Percentiles rank a stretch among this genome's conserved stretches.
Conservation (phyloP, 441 rosid genomes). For the Mallotus repandus region DNA sequence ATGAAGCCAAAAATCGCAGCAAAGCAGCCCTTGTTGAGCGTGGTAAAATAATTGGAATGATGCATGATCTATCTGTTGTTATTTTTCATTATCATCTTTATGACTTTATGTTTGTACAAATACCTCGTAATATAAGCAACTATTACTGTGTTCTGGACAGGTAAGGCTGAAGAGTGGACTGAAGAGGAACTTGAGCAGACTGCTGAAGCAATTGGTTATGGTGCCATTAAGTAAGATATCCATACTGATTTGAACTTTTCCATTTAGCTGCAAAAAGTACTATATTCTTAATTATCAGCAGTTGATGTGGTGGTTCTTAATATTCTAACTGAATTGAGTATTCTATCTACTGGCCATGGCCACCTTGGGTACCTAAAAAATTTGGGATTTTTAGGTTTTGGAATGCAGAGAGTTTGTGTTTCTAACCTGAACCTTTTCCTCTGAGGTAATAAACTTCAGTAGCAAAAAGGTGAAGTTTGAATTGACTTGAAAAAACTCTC, state of each 20-base stretch:
- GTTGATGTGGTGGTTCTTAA: neutral
- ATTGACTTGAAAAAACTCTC: neutral
- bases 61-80: constrained; percentile 13
- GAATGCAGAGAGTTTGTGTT: neutral
- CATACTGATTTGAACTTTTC: constrained; percentile 7
- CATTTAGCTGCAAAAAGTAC: neutral
- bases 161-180: constrained; percentile 85
- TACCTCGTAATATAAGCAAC: neutral
- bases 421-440: too few species aligned
- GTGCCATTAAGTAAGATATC: constrained; percentile 82
- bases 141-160: constrained; percentile 35
- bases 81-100: neutral
- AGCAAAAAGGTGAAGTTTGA: neutral
- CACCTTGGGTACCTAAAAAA: neutral
- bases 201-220: constrained; percentile 94
- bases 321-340: neutral
- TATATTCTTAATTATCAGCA: neutral
- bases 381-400: neutral
- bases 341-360: neutral
- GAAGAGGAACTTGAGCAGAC: constrained; percentile 82
- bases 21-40: constrained; percentile 71
- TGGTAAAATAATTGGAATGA: constrained; percentile 44
- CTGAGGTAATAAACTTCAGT: neutral
- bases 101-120: constrained; percentile 11
- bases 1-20: constrained; percentile 84